phyloP scores from a whole-genome alignment of 2,329 filamentous ascomycete species.

The Alternaria arborescens region DNA sequence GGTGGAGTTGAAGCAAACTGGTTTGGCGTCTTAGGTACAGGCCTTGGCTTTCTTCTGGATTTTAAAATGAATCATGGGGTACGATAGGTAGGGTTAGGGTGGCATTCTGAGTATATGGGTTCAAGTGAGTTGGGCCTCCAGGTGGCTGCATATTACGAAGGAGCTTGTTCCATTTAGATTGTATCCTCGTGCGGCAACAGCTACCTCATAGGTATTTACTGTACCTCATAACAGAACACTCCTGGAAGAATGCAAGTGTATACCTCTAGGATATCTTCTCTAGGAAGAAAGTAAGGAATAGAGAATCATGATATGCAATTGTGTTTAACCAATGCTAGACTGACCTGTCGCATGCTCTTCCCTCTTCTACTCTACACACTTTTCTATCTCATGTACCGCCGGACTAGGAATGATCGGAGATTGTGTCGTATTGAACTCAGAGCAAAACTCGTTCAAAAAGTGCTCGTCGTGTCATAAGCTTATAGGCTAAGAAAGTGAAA shows the following conservation, averaged over 20 bases:
- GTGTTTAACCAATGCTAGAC: background rate
- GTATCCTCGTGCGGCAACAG: too few relatives aligned
- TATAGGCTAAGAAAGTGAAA: background rate
- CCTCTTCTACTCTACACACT: background rate
- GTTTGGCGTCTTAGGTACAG: background rate
- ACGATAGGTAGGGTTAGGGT: background rate
- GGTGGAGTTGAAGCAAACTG: background rate
- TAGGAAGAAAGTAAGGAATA: too few relatives aligned
- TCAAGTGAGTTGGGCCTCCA: background rate
- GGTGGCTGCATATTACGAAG: too few relatives aligned
- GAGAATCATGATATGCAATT: background rate
- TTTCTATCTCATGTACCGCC: background rate
- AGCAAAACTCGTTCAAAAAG: background rate
- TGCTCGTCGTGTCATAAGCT: background rate
- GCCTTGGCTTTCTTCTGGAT: conserved; percentile 1
- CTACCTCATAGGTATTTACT: too few relatives aligned
- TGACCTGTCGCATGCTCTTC: background rate
- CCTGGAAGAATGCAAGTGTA: too few relatives aligned
- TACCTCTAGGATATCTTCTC: too few relatives aligned
- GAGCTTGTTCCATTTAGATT: too few relatives aligned
- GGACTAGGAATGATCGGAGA: background rate
- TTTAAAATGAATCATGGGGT: background rate
- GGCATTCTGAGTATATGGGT: background rate
- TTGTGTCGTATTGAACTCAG: background rate
- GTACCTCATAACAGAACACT: too few relatives aligned